Evolutionary conservation across 1,284 basidiomycete species (phyloP), one percentile per base, ranked within the genome.

Genomic region (Puccinia novopanici): DNA sequence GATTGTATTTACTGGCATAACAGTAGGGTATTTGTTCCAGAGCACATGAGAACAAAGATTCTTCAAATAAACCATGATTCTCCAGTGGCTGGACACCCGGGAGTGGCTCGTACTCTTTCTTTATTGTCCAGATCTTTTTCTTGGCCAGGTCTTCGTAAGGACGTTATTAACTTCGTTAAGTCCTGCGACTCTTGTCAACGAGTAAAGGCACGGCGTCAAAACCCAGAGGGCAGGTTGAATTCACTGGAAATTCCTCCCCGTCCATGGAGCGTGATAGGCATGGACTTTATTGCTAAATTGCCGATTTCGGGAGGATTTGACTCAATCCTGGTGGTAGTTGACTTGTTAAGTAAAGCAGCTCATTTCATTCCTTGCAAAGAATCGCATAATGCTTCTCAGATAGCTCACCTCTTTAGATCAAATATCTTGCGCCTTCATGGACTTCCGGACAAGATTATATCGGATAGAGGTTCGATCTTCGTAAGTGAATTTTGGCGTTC

Each of bases 321-420:
- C 40, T 45, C 65, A 0, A 81, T 81, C 10, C 50, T 81, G 34
- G 75, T 77, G 8, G 45, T 82, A 22, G 42, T 81, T 8, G 73
- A 78, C 48, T 48, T 67, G 10, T 61, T 81, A 30, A 68, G 67
- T 30, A 82, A 82, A 63, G 63, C 34, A 42, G 55, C 80, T 1
- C 81, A 81, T 54, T 82, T 82, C 50, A 45, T 81, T 12, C 81
- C 81, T n/a, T 65, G 34, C 52, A 52, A 71, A 13, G 65, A 70
- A 24, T 12, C 73, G 13, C 15, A 30, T 9, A 37, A 34, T 0
- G 54, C 78, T 3, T 17, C 40, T 0, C 15, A 75, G 4, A 12
- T 80, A 24, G 78, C 78, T 5, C n/a, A 63, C 1, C 8, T 74
- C n/a, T 73, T 80, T 50, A 27, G 50, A 61, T 13, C 19, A 9